A percentile compares a stretch with the other conserved stretches of the same genome.
These are phyloP conservation scores for Nothophoma quercina DNA, from an alignment of 2,329 filamentous ascomycete species.

Conservation along the genomic window DNA sequence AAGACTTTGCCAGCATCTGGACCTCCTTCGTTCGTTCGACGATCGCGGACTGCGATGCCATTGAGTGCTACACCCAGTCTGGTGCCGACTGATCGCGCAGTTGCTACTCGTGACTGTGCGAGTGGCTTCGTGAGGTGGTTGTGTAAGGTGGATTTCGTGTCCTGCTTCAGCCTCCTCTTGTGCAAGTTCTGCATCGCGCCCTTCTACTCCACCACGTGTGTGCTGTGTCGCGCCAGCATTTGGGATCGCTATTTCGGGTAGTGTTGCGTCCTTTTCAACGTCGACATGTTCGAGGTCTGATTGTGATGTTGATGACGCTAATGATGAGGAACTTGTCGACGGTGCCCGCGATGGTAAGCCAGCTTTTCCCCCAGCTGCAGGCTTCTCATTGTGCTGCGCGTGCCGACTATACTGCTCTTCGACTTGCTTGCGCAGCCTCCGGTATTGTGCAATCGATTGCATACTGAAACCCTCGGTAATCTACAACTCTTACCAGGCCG, in stretches of 20 bases:
- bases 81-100: slow-evolving; percentile 40
- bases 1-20: slow-evolving; percentile 49
- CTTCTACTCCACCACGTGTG: neutral
- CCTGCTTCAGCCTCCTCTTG: slow-evolving; percentile 2
- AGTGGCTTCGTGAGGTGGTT: neutral
- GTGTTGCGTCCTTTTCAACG: neutral
- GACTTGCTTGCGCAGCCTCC: slow-evolving; percentile 25
- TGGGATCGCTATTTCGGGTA: neutral
- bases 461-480: slow-evolving; percentile 13
- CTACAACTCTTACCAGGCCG: neutral
- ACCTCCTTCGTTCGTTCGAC: slow-evolving; percentile 41
- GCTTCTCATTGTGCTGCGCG: slow-evolving; percentile 4
- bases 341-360: neutral
- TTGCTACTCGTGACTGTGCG: slow-evolving; percentile 21
- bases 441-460: slow-evolving; percentile 39
- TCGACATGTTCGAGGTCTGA: neutral
- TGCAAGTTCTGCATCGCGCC: neutral
- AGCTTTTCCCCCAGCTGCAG: neutral
- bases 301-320: neutral
- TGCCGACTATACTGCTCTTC: slow-evolving; percentile 17
- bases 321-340: neutral
- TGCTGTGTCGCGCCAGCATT: neutral
- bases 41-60: slow-evolving; percentile 47
- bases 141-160: neutral
- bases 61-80: slow-evolving; percentile 46